phyloP scores from a whole-genome alignment of 306 rosid species.

The Carpinus fangiana region DNA sequence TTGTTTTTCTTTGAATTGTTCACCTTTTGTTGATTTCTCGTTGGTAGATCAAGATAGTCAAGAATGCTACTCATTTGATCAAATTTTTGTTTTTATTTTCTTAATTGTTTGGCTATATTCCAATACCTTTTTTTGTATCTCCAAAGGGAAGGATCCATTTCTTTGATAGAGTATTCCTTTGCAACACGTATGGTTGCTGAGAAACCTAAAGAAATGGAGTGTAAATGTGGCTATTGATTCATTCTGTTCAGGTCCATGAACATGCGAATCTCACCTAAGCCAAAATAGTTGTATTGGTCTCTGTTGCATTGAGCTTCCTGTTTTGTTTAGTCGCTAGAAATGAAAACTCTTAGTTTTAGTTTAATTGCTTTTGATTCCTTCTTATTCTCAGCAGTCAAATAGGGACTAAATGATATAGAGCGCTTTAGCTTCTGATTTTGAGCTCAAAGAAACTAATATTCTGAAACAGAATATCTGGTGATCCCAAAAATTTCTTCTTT shows the following conservation, averaged over 20 bases:
- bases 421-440: constrained; percentile 6
- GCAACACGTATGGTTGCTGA: constrained; percentile 8
- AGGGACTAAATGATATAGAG: constrained; percentile 4
- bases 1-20: not conserved
- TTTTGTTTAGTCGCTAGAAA: not conserved
- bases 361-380: constrained; percentile 9
- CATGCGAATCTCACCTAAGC: not conserved
- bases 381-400: constrained; percentile 13
- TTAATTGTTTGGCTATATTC: not conserved
- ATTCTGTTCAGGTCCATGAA: constrained; percentile 13
- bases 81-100: not conserved
- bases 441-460: constrained; percentile 7
- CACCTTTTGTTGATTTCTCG: not conserved
- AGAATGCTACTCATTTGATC: not conserved
- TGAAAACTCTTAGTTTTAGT: constrained; percentile 5
- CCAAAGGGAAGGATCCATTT: not conserved
- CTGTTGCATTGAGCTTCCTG: constrained; percentile 30
- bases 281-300: constrained; percentile 17
- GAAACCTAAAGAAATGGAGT: constrained; percentile 15
- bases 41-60: not conserved
- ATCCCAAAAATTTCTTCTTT: not conserved
- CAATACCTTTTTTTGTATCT: not conserved
- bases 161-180: not conserved
- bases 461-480: not conserved
- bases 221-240: not conserved